Evolutionary conservation across 2,329 filamentous ascomycete species (phyloP), one percentile per base, ranked within the genome.

Genomic region (Zymoseptoria ardabiliae): DNA sequence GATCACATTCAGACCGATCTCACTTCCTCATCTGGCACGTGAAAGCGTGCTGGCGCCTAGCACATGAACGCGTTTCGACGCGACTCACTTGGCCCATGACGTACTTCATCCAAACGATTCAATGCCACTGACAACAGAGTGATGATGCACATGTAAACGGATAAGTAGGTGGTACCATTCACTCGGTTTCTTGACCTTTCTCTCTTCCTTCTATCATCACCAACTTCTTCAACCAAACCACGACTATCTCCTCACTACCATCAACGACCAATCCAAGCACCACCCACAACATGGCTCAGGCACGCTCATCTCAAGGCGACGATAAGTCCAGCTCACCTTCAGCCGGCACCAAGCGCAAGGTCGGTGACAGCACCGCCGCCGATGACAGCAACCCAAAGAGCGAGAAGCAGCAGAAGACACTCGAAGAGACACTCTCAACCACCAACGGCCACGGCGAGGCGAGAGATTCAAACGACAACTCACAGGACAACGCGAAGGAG

Each of bases 391-490:
- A 73, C 48, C 66, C 75, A 13, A 77, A 78, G 64, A 74, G 74
- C 20, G 67, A 70, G 13, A 76, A 74, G 63, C 75, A 76, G 60
- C 81, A 84, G 67, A 77, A 77, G 64, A 82, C 79, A 0, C 74
- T 83, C 35, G 81, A 84, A 60, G 79, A 83, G 62, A 78, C 76
- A 0, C 70, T 82, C 50, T 72, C 73, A n/a, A 69, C 57, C 66
- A 69, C 28, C 59, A 69, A 59, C 68, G 69, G 56, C 22, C 66
- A 54, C 21, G 59, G 35, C 49, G 61, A 56, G 65, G 58, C 49
- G 58, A 64, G 64, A 30, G 61, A 67, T 48, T 62, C 55, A 17
- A 55, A 55, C 1, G 56, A 60, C 9, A 66, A 63, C 53, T 61
- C 30, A 35, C 53, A 53, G 28, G 49, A 59, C 7, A 54, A 55